phyloP scores from a whole-genome alignment of 2,329 filamentous ascomycete genomes.

The Pestalotiopsis sp. region DNA sequence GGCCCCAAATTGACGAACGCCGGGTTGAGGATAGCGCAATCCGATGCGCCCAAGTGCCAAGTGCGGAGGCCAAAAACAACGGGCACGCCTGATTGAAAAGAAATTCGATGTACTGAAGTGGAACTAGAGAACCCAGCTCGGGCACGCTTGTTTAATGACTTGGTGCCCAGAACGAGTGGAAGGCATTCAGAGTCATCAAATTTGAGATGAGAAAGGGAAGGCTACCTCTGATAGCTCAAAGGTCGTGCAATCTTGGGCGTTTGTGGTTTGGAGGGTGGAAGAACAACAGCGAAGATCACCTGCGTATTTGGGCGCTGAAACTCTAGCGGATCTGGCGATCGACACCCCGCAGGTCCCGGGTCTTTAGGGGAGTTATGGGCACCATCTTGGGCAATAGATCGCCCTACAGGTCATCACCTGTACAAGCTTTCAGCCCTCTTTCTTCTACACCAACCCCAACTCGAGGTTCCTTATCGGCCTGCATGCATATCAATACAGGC shows the following conservation, averaged over 20 bases:
- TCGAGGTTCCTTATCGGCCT: background rate
- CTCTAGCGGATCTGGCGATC: conserved; percentile 3
- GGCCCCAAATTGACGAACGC: background rate
- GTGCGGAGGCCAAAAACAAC: background rate
- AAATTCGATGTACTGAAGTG: background rate
- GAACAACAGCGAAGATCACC: background rate
- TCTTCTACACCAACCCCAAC: background rate
- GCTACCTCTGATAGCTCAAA: background rate
- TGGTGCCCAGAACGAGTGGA: background rate
- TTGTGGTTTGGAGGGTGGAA: background rate
- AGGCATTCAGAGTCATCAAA: background rate
- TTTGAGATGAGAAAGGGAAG: background rate
- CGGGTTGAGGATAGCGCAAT: conserved; percentile 4
- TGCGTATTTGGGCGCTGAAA: background rate
- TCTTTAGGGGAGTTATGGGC: background rate
- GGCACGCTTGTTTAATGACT: background rate
- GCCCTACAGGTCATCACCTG: background rate
- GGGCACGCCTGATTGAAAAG: background rate
- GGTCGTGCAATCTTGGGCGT: background rate
- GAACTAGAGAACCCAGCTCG: background rate
- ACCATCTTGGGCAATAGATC: background rate
- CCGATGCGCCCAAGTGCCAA: background rate
- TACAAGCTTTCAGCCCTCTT: background rate
- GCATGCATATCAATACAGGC: background rate
- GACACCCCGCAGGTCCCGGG: background rate